Base-by-base conservation (phyloP, 129 eudicot genomes). In the Artemisia tridentata region DNA sequence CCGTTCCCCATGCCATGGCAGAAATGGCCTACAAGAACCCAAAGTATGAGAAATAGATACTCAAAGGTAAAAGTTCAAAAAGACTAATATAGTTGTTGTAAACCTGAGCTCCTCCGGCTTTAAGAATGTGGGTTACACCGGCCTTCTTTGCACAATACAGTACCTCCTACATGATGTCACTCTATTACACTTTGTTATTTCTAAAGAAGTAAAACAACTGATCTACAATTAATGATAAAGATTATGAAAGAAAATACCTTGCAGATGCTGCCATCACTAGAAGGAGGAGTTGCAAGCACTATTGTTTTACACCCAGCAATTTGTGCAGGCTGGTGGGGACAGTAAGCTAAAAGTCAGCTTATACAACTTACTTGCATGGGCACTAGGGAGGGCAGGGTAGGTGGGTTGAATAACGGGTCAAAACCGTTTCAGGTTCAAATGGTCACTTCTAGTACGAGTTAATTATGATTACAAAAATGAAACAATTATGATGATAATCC, bases 51-150 rank as follows among this genome's bases (percentile, higher is more conserved):
- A 69, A 69, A 46, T n/a, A 23, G 10, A 38, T 38, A 38, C 45
- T 38, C 45, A 38, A 38, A 38, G 45, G 45, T 38, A 38, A 7
- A 38, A 7, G 45, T 38, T 38, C 71, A 46, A 34, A 52, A 12
- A 17, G 5, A 54, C 41, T 16, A 53, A 27, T 52, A 66, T 45
- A 49, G 3, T 49, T 21, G 58, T 43, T 49, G 68, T 45, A 64
- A 72, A 79, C 99, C 99, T 95, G 99, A 59, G 99, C 97, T 73
- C 99, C 99, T 67, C 99, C 99, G 52, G 99, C 99, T 88, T 95
- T 95, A 68, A 95, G 99, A 74, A 95, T 88, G 86, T 95, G 97
- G 47, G 99, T 90, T 31, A 95, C 99, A 70, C 99, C 99, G 61
- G 99, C 99, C 72, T 90, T 95, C 82, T 95, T 95, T 13, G 99